phyloP scores from a whole-genome alignment of 1,284 basidiomycete genomes.

The Ustilago vetiveriae region DNA sequence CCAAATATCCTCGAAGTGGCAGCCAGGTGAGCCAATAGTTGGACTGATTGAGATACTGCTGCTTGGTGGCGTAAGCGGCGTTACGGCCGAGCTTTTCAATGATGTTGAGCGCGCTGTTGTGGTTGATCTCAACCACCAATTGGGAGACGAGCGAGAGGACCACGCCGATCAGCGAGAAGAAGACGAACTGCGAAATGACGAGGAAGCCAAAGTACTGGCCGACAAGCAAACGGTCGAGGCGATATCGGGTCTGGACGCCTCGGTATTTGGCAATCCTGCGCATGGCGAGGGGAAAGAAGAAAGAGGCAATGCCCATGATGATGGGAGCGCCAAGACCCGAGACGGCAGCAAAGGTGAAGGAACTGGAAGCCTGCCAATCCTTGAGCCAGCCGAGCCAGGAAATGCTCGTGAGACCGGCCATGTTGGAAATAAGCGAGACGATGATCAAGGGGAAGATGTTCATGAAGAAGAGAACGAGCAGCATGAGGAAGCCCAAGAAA shows the following conservation, averaged over 20 bases:
- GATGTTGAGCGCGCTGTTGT: conserved; percentile 42
- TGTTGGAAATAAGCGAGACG: conserved; percentile 61
- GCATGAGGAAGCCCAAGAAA: conserved; percentile 52
- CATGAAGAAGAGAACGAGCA: conserved; percentile 57
- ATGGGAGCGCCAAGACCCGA: conserved; percentile 60
- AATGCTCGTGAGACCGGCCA: conserved; percentile 51
- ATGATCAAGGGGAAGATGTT: conserved; percentile 61
- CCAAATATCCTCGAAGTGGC: conserved; percentile 85
- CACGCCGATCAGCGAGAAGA: conserved; percentile 66
- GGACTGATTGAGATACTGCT: conserved; percentile 60
- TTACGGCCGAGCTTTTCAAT: conserved; percentile 41
- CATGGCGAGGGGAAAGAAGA: conserved; percentile 62
- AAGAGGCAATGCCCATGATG: conserved; percentile 57
- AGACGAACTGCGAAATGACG: conserved; percentile 63
- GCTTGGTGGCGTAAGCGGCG: conserved; percentile 47
- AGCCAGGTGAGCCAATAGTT: conserved; percentile 67
- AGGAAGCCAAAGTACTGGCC: conserved; percentile 64
- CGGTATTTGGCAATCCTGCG: conserved; percentile 63
- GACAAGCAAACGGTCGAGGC: conserved; percentile 54
- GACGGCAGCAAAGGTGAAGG: conserved; percentile 58
- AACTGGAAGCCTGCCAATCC: conserved; percentile 43
- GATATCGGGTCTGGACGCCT: conserved; percentile 58
- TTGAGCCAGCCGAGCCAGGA: conserved; percentile 50
- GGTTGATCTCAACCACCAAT: conserved; percentile 46
- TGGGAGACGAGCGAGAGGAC: conserved; percentile 52